A percentile compares a stretch with the other conserved stretches of the same genome.
These are phyloP conservation scores for Vaccinium vitisidaea DNA, from an alignment of 148 eudicot species.

Conservation along the genomic window DNA sequence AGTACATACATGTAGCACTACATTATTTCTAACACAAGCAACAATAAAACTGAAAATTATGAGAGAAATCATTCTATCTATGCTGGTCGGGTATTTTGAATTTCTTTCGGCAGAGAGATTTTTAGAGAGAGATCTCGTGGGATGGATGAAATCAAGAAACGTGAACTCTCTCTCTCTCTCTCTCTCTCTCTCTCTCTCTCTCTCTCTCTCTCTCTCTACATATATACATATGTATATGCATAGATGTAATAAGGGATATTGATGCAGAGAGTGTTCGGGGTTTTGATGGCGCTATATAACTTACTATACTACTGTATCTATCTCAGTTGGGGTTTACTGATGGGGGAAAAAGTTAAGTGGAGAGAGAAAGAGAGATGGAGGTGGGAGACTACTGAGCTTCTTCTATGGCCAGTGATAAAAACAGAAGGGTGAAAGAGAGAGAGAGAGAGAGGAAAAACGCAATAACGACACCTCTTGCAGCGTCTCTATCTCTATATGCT, in stretches of 20 bases:
- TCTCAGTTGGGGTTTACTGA: slow-evolving; percentile 25
- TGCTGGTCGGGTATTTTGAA: slow-evolving; percentile 47
- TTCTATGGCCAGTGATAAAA: slow-evolving; percentile 20
- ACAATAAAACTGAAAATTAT: not conserved
- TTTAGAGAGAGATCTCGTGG: slow-evolving; percentile 10
- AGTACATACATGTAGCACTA: too few species aligned
- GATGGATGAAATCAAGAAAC: not conserved
- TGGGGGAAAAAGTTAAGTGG: slow-evolving; percentile 21
- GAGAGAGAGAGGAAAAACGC: not conserved
- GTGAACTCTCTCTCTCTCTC: not conserved
- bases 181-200: not conserved
- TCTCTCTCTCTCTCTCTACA: not conserved
- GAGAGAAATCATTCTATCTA: not conserved
- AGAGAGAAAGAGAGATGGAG: slow-evolving; percentile 19
- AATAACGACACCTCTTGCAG: slow-evolving; percentile 13
- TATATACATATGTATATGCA: not conserved
- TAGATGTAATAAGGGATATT: not conserved
- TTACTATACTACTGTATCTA: slow-evolving; percentile 14
- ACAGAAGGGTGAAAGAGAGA: slow-evolving; percentile 19
- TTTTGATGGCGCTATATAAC: slow-evolving; percentile 19
- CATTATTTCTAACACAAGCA: too few species aligned
- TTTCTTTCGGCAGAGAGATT: slow-evolving; percentile 26
- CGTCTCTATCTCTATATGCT: not conserved
- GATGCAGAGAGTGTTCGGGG: slow-evolving; percentile 14
- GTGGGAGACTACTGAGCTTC: not conserved